Evolutionary conservation across 1,139 yeast genomes (phyloP), one percentile per base, ranked within the genome.

Genomic region (Fermentozyma sake): DNA sequence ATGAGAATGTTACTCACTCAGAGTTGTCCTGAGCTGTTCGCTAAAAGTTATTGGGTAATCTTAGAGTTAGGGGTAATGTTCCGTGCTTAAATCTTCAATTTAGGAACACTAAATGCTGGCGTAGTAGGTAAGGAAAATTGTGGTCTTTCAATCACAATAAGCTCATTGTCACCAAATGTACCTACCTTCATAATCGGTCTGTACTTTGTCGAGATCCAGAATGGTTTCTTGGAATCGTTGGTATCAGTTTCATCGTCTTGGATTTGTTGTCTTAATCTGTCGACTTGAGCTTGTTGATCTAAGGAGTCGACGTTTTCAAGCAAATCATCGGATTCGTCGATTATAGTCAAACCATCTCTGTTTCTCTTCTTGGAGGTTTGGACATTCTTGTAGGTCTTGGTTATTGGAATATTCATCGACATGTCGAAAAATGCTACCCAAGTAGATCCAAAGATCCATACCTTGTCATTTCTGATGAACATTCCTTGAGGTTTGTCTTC

Each of bases 381-480:
- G 7, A 48, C 42, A 14, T 26, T 26, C 23, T 22, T 27, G 20
- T 7, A 12, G 16, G 36, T 31, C 39, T 55, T 59, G 34, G 47
- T 49, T 15, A 58, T 50, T 14, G 86, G 83, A 30, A 80, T 59
- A 42, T 80, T 76, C 32, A 68, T 52, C n/a, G 68, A 54, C 37
- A 84, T 60, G 50, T 89, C 91, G 29, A 91, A 71, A 49, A 72
- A 83, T 6, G 82, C 73, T 12, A 89, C 50, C 95, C 96, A 91
- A 28, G 74, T 72, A n/a, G 84, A 69, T 3, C 96, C 95, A 72
- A 84, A 87, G 12, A 87, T 55, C 96, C 96, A 89, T 15, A 82
- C 61, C 32, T 50, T 56, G 11, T 30, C 22, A 8, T 35, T 45
- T 28, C 69, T 61, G 2, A 60, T 47, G 46, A 83, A 85, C 15